A percentile compares a stretch with the other conserved stretches of the same genome.
Conservation (phyloP, 2,329 filamentous ascomycete genomes). For the Penicillium italicum region DNA sequence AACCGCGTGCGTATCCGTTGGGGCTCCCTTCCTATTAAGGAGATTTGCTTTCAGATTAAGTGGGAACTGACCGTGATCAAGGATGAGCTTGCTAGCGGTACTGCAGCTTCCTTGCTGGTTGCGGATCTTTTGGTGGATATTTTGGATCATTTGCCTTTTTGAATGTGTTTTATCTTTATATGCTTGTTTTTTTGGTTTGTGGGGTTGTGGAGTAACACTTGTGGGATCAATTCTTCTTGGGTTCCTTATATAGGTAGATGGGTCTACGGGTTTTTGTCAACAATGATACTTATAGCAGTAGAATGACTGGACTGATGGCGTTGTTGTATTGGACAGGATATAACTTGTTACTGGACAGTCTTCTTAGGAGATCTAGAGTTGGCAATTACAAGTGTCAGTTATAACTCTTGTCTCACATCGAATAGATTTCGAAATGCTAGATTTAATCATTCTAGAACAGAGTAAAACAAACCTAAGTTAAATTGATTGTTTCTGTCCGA, state of each 20-base stretch:
- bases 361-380: neutral
- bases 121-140: neutral
- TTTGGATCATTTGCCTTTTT: neutral
- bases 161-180: neutral
- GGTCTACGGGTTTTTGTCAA: neutral
- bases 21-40: neutral
- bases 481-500: neutral
- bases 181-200: neutral
- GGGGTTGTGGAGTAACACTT: too few relatives aligned
- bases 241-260: neutral
- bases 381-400: too few relatives aligned
- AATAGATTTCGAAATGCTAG: neutral
- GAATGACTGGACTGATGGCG: neutral
- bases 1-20: neutral
- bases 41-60: conserved; percentile 2
- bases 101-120: neutral
- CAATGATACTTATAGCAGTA: neutral
- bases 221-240: too few relatives aligned
- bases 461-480: neutral
- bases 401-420: neutral
- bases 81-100: neutral
- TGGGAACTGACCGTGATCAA: neutral
- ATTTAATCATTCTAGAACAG: neutral
- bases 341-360: neutral
- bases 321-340: neutral